Conservation (phyloP, 768 basidiomycete genomes). For the Chalciporus chontae region DNA sequence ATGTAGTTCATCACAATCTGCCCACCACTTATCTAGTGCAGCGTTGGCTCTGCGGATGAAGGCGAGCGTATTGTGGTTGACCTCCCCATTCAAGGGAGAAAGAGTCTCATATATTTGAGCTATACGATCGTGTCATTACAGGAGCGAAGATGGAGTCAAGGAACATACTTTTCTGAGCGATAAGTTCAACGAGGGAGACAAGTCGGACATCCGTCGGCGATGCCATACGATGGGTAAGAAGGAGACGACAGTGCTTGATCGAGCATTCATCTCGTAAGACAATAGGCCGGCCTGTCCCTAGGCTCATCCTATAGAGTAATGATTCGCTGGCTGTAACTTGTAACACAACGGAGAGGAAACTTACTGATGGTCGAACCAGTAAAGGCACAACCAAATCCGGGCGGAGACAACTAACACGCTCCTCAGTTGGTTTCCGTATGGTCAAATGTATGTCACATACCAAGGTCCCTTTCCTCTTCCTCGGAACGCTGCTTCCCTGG, state of each 20-base stretch:
- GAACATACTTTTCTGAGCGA: conserved; percentile 81
- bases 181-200: conserved; percentile 83
- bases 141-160: not conserved
- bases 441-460: conserved; percentile 37
- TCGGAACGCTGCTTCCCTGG: conserved; percentile 59
- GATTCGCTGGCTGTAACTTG: conserved; percentile 8
- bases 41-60: conserved; percentile 85
- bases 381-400: conserved; percentile 90
- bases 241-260: conserved; percentile 76
- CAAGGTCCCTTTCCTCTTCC: conserved; percentile 85
- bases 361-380: conserved; percentile 95
- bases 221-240: conserved; percentile 82
- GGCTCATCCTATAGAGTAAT: conserved; percentile 62
- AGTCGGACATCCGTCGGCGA: conserved; percentile 89
- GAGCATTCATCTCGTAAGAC: conserved; percentile 87
- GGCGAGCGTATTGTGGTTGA: conserved; percentile 79
- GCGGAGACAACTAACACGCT: conserved; percentile 74
- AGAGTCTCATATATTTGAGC: conserved; percentile 94
- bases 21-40: conserved; percentile 89
- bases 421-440: conserved; percentile 2
- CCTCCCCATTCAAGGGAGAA: conserved; percentile 79
- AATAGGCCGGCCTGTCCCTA: conserved; percentile 88
- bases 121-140: conserved; percentile 28
- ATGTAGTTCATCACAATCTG: conserved; percentile 83
- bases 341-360: conserved; percentile 25